phyloP scores from a whole-genome alignment of 169 alveolate species.

The Babesia microti region DNA sequence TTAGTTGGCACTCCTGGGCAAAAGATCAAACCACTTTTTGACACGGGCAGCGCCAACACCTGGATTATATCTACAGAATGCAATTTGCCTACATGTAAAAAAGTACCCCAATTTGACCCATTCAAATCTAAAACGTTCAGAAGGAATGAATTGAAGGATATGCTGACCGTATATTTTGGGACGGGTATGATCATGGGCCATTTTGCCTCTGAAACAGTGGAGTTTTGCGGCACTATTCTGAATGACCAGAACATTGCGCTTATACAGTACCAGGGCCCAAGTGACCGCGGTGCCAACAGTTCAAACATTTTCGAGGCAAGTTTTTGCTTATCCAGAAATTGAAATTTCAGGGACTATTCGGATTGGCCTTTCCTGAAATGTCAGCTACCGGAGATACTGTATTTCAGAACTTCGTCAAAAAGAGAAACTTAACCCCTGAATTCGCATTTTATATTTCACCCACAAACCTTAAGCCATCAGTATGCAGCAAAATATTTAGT shows the following conservation, averaged over 20 bases:
- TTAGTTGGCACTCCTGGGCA: constrained; percentile 68
- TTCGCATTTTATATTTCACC: constrained; percentile 57
- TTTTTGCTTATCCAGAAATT: constrained; percentile 14
- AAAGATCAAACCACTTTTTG: constrained; percentile 61
- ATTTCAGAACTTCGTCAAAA: constrained; percentile 50
- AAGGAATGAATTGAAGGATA: neutral
- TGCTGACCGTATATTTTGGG: constrained; percentile 29
- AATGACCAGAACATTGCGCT: constrained; percentile 30
- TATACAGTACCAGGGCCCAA: constrained; percentile 15
- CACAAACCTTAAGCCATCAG: constrained; percentile 11
- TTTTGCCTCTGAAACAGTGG: constrained; percentile 22
- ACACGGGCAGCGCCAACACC: constrained; percentile 69
- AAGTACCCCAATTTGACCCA: constrained; percentile 38
- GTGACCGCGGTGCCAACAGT: constrained; percentile 20
- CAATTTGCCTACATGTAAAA: constrained; percentile 34
- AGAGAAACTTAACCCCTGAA: constrained; percentile 26
- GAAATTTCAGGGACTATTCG: constrained; percentile 74
- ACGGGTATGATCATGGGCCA: constrained; percentile 56
- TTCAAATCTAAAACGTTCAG: constrained; percentile 24
- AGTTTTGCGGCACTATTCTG: constrained; percentile 23
- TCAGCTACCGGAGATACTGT: constrained; percentile 55
- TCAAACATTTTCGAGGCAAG: constrained; percentile 31
- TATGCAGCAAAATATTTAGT: constrained; percentile 23
- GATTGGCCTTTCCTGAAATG: constrained; percentile 75
- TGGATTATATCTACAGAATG: constrained; percentile 25